phyloP scores from a whole-genome alignment of 2,329 filamentous ascomycete species.

The Akanthomyces dipterigenus region DNA sequence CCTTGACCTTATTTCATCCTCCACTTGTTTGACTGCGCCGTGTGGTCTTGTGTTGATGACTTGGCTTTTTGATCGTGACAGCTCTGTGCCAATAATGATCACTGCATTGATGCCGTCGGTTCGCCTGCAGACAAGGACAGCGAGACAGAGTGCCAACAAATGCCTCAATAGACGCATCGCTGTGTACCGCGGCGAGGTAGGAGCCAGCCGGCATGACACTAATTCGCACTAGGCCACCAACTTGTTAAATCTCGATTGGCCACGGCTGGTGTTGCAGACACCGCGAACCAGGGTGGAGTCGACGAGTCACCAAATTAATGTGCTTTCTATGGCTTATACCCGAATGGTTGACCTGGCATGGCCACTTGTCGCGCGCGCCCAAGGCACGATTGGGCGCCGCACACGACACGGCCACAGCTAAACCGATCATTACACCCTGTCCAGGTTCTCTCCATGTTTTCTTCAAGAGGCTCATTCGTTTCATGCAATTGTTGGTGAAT shows the following conservation, averaged over 20 bases:
- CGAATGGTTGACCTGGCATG: neutral
- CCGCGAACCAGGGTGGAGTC: constrained; percentile 4
- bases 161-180: neutral
- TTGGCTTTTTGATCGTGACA: neutral
- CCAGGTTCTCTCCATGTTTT: neutral
- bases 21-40: neutral
- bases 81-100: neutral
- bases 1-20: neutral
- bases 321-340: constrained; percentile 4
- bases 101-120: neutral
- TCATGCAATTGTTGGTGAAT: neutral
- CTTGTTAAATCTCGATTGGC: constrained; percentile 8
- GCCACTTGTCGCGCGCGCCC: neutral
- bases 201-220: neutral
- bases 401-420: neutral
- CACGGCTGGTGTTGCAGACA: neutral
- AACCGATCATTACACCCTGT: neutral
- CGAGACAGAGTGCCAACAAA: neutral
- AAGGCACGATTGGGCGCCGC: neutral
- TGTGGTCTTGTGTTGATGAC: neutral
- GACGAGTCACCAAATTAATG: neutral
- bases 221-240: constrained; percentile 1
- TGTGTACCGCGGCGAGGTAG: neutral
- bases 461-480: too few relatives aligned
- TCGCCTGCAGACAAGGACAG: neutral